Evolutionary conservation across 441 rosid genomes (phyloP), one percentile per base, ranked within the genome.

Genomic region (Viola pubescens): DNA sequence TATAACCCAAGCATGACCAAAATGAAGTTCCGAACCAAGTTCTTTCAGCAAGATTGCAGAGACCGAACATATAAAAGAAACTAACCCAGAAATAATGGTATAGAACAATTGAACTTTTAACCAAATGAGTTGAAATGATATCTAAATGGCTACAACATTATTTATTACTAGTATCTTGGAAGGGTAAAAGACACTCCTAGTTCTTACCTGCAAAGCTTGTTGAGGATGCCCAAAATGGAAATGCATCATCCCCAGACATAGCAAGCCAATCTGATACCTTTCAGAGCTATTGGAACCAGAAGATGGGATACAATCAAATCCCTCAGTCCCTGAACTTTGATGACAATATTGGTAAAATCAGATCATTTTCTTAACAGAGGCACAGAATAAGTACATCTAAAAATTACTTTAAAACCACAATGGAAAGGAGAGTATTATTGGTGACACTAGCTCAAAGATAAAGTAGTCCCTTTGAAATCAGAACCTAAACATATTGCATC

Each of bases 281-380:
- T 86, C 96, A 43, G 68, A 65, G 68, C 68, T 73, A 75, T 70
- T 84, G 46, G 75, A 77, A 37, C 74, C 85, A 68, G 80, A 64
- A 67, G 89, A 72, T 65, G 85, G 71, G 40, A 84, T 77, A 72
- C 74, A 77, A 71, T 94, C 97, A 71, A 83, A 74, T 81, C 96
- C 97, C 82, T 90, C 99, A 19, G 73, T 78, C 85, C 97, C 99
- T 85, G 96, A 96, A 94, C 99, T 94, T 81, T 80, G 75, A 72
- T 65, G 51, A 76, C 67, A 73, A 74, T 65, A 67, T 64, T 63
- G 64, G 59, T 52, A 71, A 70, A 72, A 77, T 81, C 59, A 81
- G 79, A 50, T 76, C 54, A 56, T 61, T 59, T 66, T 60, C 19
- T 41, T 51, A 64, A 6, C 59, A 12, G 10, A 37, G 54, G 14